A percentile compares a stretch with the other conserved stretches of the same genome.
Conservation (phyloP, 2,329 filamentous ascomycete genomes). For the Paraphaeosphaeria sporulosa region DNA sequence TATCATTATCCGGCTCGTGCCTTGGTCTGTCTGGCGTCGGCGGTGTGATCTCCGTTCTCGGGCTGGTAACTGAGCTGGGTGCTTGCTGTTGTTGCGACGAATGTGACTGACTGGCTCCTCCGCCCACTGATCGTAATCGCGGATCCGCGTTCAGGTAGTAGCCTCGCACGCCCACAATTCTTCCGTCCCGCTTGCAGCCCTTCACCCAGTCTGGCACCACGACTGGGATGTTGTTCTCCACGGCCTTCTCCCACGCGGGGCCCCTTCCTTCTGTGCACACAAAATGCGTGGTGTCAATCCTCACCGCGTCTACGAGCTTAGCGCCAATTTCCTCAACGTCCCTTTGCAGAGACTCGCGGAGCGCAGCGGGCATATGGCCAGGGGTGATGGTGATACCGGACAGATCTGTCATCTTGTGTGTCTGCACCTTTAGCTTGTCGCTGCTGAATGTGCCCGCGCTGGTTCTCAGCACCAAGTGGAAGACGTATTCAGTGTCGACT, state of each 20-base stretch:
- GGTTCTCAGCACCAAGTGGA: constrained; percentile 90
- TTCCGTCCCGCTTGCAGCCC: constrained; percentile 91
- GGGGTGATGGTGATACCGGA: constrained; percentile 94
- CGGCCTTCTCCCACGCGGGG: constrained; percentile 91
- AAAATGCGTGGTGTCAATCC: constrained; percentile 98
- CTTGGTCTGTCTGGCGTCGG: constrained; percentile 56
- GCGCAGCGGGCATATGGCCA: constrained; percentile 78
- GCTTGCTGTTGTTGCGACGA: constrained; percentile 32
- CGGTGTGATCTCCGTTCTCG: constrained; percentile 59
- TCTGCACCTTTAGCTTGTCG: constrained; percentile 84
- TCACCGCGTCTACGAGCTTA: constrained; percentile 85
- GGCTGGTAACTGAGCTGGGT: constrained; percentile 50
- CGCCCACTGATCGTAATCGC: constrained; percentile 63
- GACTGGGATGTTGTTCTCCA: constrained; percentile 97
- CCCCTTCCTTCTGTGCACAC: constrained; percentile 94
- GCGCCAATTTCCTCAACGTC: constrained; percentile 90
- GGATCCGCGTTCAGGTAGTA: constrained; percentile 93
- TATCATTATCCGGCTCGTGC: constrained; percentile 31
- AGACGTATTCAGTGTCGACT: constrained; percentile 95
- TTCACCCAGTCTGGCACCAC: constrained; percentile 97
- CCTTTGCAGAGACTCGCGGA: constrained; percentile 74
- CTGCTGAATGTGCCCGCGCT: constrained; percentile 86
- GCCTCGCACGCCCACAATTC: constrained; percentile 91
- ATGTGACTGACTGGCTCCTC: constrained; percentile 38
- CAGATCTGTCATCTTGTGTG: constrained; percentile 98